Percentiles rank a stretch among this genome's conserved stretches.
phyloP scores from a whole-genome alignment of 2,329 filamentous ascomycete species.

The Incumbomyces lentus region DNA sequence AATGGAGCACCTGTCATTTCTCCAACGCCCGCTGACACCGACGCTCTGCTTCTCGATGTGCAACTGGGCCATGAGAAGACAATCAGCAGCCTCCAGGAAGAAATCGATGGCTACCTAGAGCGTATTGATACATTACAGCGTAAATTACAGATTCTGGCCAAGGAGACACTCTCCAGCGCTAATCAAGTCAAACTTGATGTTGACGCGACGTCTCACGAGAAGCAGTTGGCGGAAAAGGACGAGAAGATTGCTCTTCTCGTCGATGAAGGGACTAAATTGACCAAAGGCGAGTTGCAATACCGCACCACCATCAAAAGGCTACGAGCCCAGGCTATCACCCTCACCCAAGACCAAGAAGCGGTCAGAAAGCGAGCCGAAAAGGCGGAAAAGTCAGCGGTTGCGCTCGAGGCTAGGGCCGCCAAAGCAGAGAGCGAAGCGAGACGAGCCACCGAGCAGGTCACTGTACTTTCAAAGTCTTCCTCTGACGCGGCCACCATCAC shows the following conservation, averaged over 20 bases:
- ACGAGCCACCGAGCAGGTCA: slow-evolving; percentile 46
- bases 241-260: slow-evolving; percentile 81
- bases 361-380: slow-evolving; percentile 47
- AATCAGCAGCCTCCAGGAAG: slow-evolving; percentile 40
- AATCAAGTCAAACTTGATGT: slow-evolving; percentile 56
- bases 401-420: slow-evolving; percentile 46
- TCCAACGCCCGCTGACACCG: slow-evolving; percentile 21
- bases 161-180: slow-evolving; percentile 66
- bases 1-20: slow-evolving; percentile 25
- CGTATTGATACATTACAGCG: slow-evolving; percentile 84
- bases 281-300: slow-evolving; percentile 75
- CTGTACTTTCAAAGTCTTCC: slow-evolving; percentile 40
- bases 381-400: slow-evolving; percentile 45
- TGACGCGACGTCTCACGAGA: slow-evolving; percentile 56
- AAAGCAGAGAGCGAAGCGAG: slow-evolving; percentile 50
- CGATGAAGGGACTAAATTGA: slow-evolving; percentile 83
- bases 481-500: slow-evolving; percentile 53
- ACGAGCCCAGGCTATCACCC: slow-evolving; percentile 41
- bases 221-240: slow-evolving; percentile 78
- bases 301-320: slow-evolving; percentile 75
- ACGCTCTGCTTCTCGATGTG: slow-evolving; percentile 2
- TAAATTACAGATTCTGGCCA: slow-evolving; percentile 79
- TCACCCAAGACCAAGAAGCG: slow-evolving; percentile 40
- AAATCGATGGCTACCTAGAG: slow-evolving; percentile 74
- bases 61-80: slow-evolving; percentile 10